Evolutionary conservation across 306 rosid genomes (phyloP).

Genomic region (Pachyrhizus erosus): DNA sequence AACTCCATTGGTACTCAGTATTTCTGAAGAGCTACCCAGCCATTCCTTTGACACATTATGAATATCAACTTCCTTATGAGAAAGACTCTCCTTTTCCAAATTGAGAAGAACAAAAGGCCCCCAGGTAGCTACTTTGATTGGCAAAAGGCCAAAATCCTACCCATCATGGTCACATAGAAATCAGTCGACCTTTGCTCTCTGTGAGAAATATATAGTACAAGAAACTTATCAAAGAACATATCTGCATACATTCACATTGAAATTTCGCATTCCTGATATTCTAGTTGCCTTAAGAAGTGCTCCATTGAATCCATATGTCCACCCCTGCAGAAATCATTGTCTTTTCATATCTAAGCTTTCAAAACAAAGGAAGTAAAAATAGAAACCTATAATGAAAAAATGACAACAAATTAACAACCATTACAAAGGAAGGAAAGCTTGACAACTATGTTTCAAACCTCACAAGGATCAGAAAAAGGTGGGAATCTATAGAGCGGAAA

Average conservation of each 20-base stretch:
- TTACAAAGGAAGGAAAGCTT: slow-evolving; percentile 11
- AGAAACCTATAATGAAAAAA: slow-evolving; percentile 20
- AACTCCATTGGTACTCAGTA: slow-evolving; percentile 64
- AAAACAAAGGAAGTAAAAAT: background rate
- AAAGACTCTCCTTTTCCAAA: slow-evolving; percentile 51
- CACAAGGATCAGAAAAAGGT: background rate
- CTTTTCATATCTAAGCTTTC: slow-evolving; percentile 11
- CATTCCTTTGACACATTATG: slow-evolving; percentile 63
- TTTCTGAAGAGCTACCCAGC: slow-evolving; percentile 83
- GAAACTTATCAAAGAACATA: slow-evolving; percentile 30
- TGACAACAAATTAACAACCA: slow-evolving; percentile 5
- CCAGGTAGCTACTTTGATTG: slow-evolving; percentile 78
- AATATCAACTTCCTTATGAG: slow-evolving; percentile 44
- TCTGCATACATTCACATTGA: slow-evolving; percentile 68
- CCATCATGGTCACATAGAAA: slow-evolving; percentile 56
- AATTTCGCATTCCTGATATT: slow-evolving; percentile 75
- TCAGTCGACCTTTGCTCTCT: slow-evolving; percentile 42
- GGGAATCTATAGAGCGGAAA: background rate
- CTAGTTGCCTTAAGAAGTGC: slow-evolving; percentile 81
- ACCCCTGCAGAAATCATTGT: slow-evolving; percentile 67
- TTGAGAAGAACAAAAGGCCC: slow-evolving; percentile 89
- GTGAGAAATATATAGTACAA: slow-evolving; percentile 14
- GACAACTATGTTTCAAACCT: slow-evolving; percentile 24
- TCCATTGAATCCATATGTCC: slow-evolving; percentile 92
- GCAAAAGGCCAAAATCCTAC: slow-evolving; percentile 84